Percentiles rank a stretch among this genome's conserved stretches.
Evolutionary conservation across 2,329 filamentous ascomycete genomes (phyloP).

Genomic region (Ophiostoma novo-ulmi): DNA sequence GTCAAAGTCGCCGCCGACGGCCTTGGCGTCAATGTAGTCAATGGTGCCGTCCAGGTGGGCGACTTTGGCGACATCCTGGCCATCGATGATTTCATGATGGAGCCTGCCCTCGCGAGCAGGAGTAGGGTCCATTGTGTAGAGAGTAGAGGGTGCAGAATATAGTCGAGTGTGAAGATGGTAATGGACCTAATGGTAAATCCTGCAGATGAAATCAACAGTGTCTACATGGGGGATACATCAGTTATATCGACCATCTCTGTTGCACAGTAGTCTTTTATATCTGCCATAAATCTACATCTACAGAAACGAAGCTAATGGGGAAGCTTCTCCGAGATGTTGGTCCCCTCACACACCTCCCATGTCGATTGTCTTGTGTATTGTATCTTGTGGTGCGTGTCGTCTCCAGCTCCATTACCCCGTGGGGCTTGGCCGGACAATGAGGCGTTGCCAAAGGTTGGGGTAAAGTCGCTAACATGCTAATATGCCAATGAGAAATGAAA

Average conservation of each 20-base stretch:
- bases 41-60: constrained; percentile 40
- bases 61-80: constrained; percentile 32
- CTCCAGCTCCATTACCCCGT: neutral
- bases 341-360: neutral
- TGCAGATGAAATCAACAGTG: neutral
- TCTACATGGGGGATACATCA: too few species aligned
- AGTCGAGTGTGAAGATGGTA: neutral
- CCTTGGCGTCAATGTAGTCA: constrained; percentile 40
- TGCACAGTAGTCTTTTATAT: too few species aligned
- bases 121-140: neutral
- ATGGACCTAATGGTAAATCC: neutral
- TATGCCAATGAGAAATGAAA: neutral
- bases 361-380: neutral
- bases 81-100: constrained; percentile 21
- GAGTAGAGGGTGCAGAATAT: neutral
- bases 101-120: constrained; percentile 14
- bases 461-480: neutral
- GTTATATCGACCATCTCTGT: neutral
- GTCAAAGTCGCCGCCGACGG: constrained; percentile 40
- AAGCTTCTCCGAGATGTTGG: constrained; percentile 1
- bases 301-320: neutral
- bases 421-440: neutral
- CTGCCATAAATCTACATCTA: neutral
- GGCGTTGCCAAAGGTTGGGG: neutral
- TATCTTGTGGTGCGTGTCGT: neutral